A percentile compares a stretch with the other conserved stretches of the same genome.
phyloP scores from a whole-genome alignment of 768 basidiomycete genomes.

The Udeniomyces megalosporus region DNA sequence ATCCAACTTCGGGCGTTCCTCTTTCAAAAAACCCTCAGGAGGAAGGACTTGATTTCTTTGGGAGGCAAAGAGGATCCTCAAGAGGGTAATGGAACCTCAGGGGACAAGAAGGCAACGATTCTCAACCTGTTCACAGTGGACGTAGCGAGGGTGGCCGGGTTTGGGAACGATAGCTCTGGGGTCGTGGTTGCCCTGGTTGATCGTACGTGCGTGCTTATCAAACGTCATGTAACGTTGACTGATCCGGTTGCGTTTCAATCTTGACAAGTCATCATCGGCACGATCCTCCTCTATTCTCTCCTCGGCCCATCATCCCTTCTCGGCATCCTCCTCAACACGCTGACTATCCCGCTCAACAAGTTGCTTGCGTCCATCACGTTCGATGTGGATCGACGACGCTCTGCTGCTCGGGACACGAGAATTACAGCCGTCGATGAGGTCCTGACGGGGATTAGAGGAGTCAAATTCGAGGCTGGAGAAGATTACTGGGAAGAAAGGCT shows the following conservation, averaged over 20 bases:
- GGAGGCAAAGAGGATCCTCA: not conserved
- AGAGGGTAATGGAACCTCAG: not conserved
- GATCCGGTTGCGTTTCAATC: not conserved
- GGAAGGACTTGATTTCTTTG: not conserved
- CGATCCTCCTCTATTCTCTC: not conserved
- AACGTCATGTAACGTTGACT: too few species aligned
- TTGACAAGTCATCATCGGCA: constrained; percentile 1
- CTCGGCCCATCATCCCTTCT: constrained; percentile 4
- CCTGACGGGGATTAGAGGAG: not conserved
- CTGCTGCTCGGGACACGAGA: not conserved
- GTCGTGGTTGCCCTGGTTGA: constrained; percentile 8
- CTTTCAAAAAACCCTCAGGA: constrained; percentile 4
- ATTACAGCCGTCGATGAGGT: constrained; percentile 12
- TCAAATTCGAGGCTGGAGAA: constrained; percentile 9
- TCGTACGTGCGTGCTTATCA: not conserved
- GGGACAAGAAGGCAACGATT: not conserved
- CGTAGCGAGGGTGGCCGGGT: not conserved
- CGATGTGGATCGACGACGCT: not conserved
- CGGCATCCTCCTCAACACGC: constrained; percentile 2
- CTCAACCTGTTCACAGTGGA: constrained; percentile 12
- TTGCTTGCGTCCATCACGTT: constrained; percentile 4
- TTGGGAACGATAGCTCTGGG: not conserved
- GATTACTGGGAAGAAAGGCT: constrained; percentile 6
- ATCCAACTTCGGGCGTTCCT: constrained; percentile 4
- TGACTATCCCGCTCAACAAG: constrained; percentile 6